Base-by-base conservation (phyloP, 768 basidiomycete species). In the Neoboletus brunneissimus region DNA sequence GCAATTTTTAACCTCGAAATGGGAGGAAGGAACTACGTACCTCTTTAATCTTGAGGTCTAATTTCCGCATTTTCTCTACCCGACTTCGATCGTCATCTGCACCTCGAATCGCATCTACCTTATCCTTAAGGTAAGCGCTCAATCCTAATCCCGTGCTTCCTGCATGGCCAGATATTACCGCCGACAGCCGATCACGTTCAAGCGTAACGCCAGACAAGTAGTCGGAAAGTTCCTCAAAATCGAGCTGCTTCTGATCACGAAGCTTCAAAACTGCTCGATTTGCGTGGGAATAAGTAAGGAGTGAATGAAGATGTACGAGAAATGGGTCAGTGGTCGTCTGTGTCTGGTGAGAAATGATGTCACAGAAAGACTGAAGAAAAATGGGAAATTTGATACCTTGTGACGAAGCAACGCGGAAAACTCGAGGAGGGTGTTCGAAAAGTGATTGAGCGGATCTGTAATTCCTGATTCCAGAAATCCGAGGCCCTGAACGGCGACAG, bases 391-490 rank as follows among this genome's bases (percentile, higher is more conserved):
- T 64, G 81, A 22, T 73, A 93, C 94, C 63, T 84, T 83, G 67
- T 96, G 91, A 53, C 93, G 86, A 38, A 95, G 72, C 22, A 96
- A 74, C 0, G 93, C 89, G 3, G 95, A 97, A 69, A 98, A 98
- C 71, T 98, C 95, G 37, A 98, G 80, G 52, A 99, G 78, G 2
- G 94, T 94, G 69, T 96, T 95, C 31, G 96, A 97, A 64, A 98
- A 98, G 69, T 96, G 88, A 67, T 96, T 96, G 62, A 99, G 76
- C 1, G 94, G 95, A 67, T 99, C 97, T 45, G 97, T 99, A 62
- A 99, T 99, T 38, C 97, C 97, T 60, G 91, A 93, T 73, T 99
- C 97, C 60, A 99, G 82, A 76, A 98, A 98, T 63, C 96, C 97
- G 57, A 99, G 82, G 49, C 95, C 96, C 71, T 98, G 96, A 46